Conservation (phyloP, 2,329 filamentous ascomycete genomes). For the Fusarium temperatum region DNA sequence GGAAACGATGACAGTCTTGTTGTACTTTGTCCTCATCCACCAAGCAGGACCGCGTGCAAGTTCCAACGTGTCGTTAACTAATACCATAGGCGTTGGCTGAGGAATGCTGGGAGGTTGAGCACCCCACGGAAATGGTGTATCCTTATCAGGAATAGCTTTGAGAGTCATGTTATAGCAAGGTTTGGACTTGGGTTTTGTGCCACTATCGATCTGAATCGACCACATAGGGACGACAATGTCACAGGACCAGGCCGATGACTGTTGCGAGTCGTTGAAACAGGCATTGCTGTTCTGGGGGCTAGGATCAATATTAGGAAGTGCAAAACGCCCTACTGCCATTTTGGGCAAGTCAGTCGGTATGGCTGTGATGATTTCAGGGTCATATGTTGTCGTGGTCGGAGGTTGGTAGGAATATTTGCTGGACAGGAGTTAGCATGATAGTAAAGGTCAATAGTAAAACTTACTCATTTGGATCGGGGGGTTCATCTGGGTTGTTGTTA, state of each 20-base stretch:
- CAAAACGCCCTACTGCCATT: slow-evolving; percentile 64
- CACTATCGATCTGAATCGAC: slow-evolving; percentile 52
- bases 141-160: slow-evolving; percentile 44
- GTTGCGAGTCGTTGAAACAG: slow-evolving; percentile 65
- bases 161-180: slow-evolving; percentile 54
- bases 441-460: background rate
- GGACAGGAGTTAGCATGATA: slow-evolving; percentile 1
- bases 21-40: slow-evolving; percentile 61
- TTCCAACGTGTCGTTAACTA: slow-evolving; percentile 64
- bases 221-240: slow-evolving; percentile 58
- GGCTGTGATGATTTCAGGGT: slow-evolving; percentile 61
- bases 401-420: slow-evolving; percentile 38
- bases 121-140: slow-evolving; percentile 59
- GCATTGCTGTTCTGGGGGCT: slow-evolving; percentile 57
- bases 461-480: slow-evolving; percentile 19
- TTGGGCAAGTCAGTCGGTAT: slow-evolving; percentile 60
- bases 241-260: slow-evolving; percentile 72
- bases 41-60: slow-evolving; percentile 62
- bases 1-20: slow-evolving; percentile 65
- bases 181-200: slow-evolving; percentile 32
- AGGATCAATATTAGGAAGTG: slow-evolving; percentile 63
- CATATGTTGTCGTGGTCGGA: slow-evolving; percentile 51
- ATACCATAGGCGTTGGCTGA: slow-evolving; percentile 50
- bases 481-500: background rate
- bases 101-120: slow-evolving; percentile 60